Evolutionary conservation across 176 grass and related monocot species (phyloP).

Genomic region (Oryza nivara): DNA sequence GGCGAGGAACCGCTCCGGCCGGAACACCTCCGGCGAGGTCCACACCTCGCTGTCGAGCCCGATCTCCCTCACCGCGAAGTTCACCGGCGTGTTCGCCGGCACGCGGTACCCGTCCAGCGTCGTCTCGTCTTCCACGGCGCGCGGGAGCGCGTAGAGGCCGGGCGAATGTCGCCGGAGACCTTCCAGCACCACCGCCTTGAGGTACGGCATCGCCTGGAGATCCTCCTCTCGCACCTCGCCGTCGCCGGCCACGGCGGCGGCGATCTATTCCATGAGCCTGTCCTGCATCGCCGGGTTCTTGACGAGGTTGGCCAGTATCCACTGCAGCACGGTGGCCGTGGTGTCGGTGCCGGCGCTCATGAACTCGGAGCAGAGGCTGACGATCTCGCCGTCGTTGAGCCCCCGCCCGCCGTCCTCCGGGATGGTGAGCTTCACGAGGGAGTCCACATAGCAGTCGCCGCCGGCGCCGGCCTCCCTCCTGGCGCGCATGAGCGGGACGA

Average conservation of each 20-base stretch:
- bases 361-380: conserved; percentile 66
- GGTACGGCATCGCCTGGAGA: conserved; percentile 53
- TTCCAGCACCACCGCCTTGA: conserved; percentile 62
- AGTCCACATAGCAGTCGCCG: conserved; percentile 44
- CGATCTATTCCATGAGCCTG: conserved; percentile 31
- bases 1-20: conserved; percentile 50
- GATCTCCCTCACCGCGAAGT: conserved; percentile 53
- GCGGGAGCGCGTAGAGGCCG: conserved; percentile 56
- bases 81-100: conserved; percentile 43
- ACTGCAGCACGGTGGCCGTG: conserved; percentile 51
- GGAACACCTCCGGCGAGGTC: conserved; percentile 38
- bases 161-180: conserved; percentile 60
- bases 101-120: conserved; percentile 56
- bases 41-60: conserved; percentile 56
- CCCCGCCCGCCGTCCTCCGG: conserved; percentile 36
- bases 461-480: conserved; percentile 32
- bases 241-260: background rate
- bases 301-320: conserved; percentile 57
- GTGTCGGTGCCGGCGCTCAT: conserved; percentile 59
- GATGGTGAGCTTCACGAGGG: conserved; percentile 31
- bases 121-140: conserved; percentile 50
- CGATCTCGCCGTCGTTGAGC: conserved; percentile 50
- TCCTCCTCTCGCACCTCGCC: conserved; percentile 47
- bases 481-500: conserved; percentile 53
- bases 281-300: conserved; percentile 45